Evolutionary conservation across 768 basidiomycete species (phyloP), one percentile per base, ranked within the genome.

Genomic region (Lentinula boryana): DNA sequence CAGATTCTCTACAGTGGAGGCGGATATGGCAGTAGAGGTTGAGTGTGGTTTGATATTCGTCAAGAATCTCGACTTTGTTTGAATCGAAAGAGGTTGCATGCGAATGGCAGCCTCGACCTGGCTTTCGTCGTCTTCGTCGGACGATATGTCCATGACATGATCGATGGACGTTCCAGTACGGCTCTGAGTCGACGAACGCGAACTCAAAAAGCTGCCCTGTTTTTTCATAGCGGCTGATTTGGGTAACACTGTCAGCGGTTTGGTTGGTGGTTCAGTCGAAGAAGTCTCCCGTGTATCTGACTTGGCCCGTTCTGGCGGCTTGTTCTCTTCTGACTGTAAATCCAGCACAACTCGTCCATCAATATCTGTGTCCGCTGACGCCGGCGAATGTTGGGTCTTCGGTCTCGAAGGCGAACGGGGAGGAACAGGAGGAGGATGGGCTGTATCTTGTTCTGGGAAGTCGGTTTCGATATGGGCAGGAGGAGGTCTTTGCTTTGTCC

Each of bases 141-240:
- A 74, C 6, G 76, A 76, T 15, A 80, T 73, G 54, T 79, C 76
- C 27, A 79, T 75, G 15, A 79, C 75, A 63, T 73, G 72, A 63
- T 58, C 57, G 36, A 44, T 41, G 10, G 54, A 16, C 10, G 12
- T 40, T 16, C 54, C 36, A 15, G 33, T 36, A 18, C 57, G 57
- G 8, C 44, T 46, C 36, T 48, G 55, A 8, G 13, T 49, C 23
- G 57, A 46, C 15, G 44, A 23, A 5, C 48, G 57, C 9, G 57
- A 58, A 12, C 8, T 50, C 48, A 58, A 35, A 38, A 33, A 58
- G 41, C 35, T 62, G 15, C 32, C 61, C 64, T 46, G 56, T 48
- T 32, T 40, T 35, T 7, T 40, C 38, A 55, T 41, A 8, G 60
- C 18, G 27, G 41, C 52, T 38, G 56, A 44, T 62, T 44, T 40